phyloP scores from a whole-genome alignment of 1,284 basidiomycete species.

The Sparassis latifolia region DNA sequence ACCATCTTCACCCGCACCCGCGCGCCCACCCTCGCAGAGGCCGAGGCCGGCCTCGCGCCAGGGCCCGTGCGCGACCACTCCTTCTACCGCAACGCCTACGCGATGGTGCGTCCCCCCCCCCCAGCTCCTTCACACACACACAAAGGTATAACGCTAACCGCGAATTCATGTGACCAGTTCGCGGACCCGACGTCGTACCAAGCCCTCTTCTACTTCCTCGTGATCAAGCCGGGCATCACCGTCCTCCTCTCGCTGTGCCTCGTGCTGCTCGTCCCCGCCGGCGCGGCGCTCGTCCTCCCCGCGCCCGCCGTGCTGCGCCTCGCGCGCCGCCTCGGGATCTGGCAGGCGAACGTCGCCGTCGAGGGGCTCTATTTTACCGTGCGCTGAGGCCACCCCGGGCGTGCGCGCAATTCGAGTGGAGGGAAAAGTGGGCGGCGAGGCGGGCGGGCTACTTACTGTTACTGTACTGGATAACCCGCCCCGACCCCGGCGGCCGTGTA shows the following conservation, averaged over 20 bases:
- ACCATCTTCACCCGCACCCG: constrained; percentile 65
- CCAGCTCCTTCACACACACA: too few relatives aligned
- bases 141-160: too few relatives aligned
- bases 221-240: constrained; percentile 76
- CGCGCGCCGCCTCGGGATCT: constrained; percentile 58
- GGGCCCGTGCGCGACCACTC: constrained; percentile 42
- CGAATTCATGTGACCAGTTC: constrained; percentile 44
- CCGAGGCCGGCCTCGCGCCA: constrained; percentile 45
- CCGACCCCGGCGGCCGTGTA: too few relatives aligned
- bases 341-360: constrained; percentile 76
- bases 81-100: constrained; percentile 71
- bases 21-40: constrained; percentile 38
- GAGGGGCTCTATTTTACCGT: constrained; percentile 54
- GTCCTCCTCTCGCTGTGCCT: constrained; percentile 54
- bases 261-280: constrained; percentile 49
- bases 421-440: too few relatives aligned
- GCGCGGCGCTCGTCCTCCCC: constrained; percentile 52
- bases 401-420: too few relatives aligned
- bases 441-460: too few relatives aligned
- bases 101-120: constrained; percentile 51
- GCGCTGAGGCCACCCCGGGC: too few relatives aligned
- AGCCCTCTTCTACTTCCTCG: constrained; percentile 78
- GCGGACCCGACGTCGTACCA: constrained; percentile 74
- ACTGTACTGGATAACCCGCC: too few relatives aligned
- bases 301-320: constrained; percentile 60